A percentile compares a stretch with the other conserved stretches of the same genome.
Conservation (phyloP, 192 early-diverging fungal species). For the Rhizophagus prolifer region DNA sequence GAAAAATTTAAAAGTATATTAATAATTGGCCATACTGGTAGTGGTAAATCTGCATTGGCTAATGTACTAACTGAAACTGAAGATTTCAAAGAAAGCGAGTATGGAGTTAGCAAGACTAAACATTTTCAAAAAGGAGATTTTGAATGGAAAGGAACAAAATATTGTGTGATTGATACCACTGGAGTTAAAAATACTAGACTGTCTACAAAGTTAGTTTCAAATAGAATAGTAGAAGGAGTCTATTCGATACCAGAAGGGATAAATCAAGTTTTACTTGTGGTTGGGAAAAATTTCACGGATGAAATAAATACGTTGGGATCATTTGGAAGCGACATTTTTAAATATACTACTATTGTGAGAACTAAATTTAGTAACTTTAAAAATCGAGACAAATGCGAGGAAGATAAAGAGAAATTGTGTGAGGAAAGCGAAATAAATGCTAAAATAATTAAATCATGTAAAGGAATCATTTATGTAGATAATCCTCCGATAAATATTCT, state of each 20-base stretch:
- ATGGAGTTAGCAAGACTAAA: too few species aligned
- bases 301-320: background rate
- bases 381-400: background rate
- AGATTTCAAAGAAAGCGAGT: too few species aligned
- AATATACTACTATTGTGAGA: slow-evolving; percentile 17
- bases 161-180: slow-evolving; percentile 4
- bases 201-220: background rate
- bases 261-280: background rate
- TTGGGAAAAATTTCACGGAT: background rate
- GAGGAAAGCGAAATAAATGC: background rate
- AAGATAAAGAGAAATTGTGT: background rate
- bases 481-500: background rate
- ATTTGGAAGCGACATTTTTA: background rate
- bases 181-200: background rate
- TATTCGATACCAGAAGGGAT: background rate
- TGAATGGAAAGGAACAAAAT: background rate
- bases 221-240: background rate
- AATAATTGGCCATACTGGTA: background rate
- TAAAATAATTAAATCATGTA: background rate
- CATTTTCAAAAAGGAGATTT: background rate
- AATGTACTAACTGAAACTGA: too few species aligned
- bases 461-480: background rate
- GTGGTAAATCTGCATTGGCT: too few species aligned
- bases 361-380: slow-evolving; percentile 3
- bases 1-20: background rate